These are phyloP conservation scores for Glaciozyma martinii DNA, from an alignment of 768 basidiomycete species.

Conservation along the genomic window DNA sequence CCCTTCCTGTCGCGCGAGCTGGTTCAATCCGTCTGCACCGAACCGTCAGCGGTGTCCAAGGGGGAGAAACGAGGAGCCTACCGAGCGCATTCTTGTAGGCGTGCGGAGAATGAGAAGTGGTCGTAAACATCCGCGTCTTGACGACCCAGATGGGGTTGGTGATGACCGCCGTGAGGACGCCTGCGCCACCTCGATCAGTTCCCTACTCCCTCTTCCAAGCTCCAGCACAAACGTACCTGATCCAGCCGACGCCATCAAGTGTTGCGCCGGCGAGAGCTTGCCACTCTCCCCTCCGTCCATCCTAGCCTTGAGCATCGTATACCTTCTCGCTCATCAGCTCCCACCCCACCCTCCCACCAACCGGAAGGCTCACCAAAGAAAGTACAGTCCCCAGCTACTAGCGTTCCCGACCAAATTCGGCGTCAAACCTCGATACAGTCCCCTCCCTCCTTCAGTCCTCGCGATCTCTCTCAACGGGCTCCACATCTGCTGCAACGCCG, in stretches of 20 bases:
- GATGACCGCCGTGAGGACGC: constrained; percentile 82
- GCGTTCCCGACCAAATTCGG: constrained; percentile 93
- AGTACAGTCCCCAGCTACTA: constrained; percentile 94
- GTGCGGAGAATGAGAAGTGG: constrained; percentile 53
- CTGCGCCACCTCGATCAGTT: constrained; percentile 43
- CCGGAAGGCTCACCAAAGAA: constrained; percentile 68
- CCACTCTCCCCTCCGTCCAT: constrained; percentile 55
- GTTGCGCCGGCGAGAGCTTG: constrained; percentile 63
- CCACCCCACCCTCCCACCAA: background rate
- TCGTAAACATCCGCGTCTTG: constrained; percentile 93
- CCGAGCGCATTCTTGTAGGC: constrained; percentile 54
- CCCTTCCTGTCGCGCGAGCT: constrained; percentile 66
- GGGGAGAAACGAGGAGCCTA: constrained; percentile 9
- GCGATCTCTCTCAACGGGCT: constrained; percentile 63
- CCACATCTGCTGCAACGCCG: constrained; percentile 67
- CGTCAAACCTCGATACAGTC: constrained; percentile 79
- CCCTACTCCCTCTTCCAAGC: background rate
- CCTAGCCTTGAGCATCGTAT: constrained; percentile 82
- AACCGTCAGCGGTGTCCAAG: background rate
- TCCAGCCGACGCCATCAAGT: constrained; percentile 84
- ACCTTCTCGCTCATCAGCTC: constrained; percentile 47
- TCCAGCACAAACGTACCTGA: constrained; percentile 64
- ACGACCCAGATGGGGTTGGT: constrained; percentile 98
- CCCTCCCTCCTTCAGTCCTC: constrained; percentile 59
- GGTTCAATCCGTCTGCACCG: constrained; percentile 57